Evolutionary conservation across 2,329 filamentous ascomycete genomes (phyloP), one percentile per base, ranked within the genome.

Genomic region (Metarhizium sp.): DNA sequence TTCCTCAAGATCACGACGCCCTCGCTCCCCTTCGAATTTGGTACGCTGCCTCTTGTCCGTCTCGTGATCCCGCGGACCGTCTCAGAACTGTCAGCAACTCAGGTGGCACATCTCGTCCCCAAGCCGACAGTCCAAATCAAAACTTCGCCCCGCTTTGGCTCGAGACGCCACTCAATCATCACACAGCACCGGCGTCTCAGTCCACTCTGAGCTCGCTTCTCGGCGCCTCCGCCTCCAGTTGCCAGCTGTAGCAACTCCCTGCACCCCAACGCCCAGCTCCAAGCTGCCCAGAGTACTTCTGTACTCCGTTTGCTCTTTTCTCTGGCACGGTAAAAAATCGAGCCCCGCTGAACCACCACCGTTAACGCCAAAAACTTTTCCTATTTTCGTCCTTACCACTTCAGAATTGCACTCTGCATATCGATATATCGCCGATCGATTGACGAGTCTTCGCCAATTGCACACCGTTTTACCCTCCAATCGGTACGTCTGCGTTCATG

Each of bases 281-380:
- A 25, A 25, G 25, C 25, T 25, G 25, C 25, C 25, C 25, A 25
- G 25, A 25, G 25, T 25, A 25, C 25, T 47, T 25, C 34, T 36
- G 45, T 18, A 20, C 45, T 48, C 45, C 45, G 45, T 48, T 48
- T 53, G 55, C 42, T 53, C 50, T 46, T 48, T 34, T 45, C 30
- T 18, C 11, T 51, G 40, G 51, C 51, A 48, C 51, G 38, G 51
- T 48, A 48, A 50, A 55, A 57, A 55, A 55, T 43, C 48, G 53
- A 58, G 57, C 57, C 58, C 57, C 55, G 57, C 57, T 48, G 53
- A 56, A 57, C 50, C 52, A 48, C 57, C 42, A 48, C 56, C 42
- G 54, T 59, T 60, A 59, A 59, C 54, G 56, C 57, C 60, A 62
- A 63, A 62, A 63, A 63, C 59, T 63, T 61, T 63, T 62, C 58